These are phyloP conservation scores for Parastagonospora nodorum DNA, from an alignment of 2,329 filamentous ascomycete genomes.

Conservation along the genomic window DNA sequence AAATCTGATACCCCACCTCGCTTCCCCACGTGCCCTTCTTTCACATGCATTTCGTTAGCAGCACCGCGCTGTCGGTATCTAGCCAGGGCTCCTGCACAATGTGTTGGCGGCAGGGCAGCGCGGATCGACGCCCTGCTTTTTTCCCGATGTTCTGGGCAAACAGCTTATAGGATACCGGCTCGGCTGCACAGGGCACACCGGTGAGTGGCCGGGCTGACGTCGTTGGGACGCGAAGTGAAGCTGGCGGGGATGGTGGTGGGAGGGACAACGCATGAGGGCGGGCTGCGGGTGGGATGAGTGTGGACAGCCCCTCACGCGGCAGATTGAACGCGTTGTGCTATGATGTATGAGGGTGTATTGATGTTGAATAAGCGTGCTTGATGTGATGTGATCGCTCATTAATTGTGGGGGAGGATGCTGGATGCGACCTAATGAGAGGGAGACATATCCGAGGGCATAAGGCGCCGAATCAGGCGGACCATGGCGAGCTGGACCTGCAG, in stretches of 20 bases:
- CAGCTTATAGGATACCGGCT: constrained; percentile 45
- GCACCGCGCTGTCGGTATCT: constrained; percentile 28
- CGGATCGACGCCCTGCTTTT: constrained; percentile 29
- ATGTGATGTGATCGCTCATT: too few species aligned
- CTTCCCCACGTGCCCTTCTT: neutral
- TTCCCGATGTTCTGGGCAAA: constrained; percentile 34
- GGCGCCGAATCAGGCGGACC: too few species aligned
- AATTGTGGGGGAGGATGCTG: too few species aligned
- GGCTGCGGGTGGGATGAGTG: constrained; percentile 7
- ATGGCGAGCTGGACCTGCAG: too few species aligned
- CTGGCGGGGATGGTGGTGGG: constrained; percentile 9
- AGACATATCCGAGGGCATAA: too few species aligned
- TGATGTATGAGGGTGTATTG: too few species aligned
- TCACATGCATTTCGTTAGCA: neutral
- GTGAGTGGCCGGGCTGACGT: constrained; percentile 31
- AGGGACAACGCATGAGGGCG: constrained; percentile 14
- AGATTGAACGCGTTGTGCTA: too few species aligned
- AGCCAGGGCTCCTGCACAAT: constrained; percentile 42
- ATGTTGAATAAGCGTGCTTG: too few species aligned
- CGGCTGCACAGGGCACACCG: constrained; percentile 14
- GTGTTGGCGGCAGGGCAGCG: constrained; percentile 37
- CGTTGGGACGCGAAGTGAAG: constrained; percentile 20
- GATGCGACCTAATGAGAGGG: too few species aligned
- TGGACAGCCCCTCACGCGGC: neutral
- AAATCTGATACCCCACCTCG: too few species aligned